phyloP scores from a whole-genome alignment of 441 rosid species.

The Jatropha podagrica region DNA sequence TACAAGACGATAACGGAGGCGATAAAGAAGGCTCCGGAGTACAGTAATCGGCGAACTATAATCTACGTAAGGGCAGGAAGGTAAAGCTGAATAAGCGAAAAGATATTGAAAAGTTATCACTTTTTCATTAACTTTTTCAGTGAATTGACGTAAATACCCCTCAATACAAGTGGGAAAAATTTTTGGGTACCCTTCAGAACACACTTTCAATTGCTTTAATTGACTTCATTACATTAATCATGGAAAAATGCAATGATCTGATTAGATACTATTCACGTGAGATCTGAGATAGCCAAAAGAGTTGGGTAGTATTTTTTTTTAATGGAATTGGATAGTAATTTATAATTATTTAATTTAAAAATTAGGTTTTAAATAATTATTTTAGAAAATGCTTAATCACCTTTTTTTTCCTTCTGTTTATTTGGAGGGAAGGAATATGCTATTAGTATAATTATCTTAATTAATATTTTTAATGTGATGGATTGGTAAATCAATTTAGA shows the following conservation, averaged over 20 bases:
- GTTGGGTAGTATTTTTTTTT: no score
- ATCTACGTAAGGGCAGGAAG: conserved; percentile 88
- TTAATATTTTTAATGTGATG: no score
- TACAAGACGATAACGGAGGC: conserved; percentile 73
- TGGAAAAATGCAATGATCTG: not conserved
- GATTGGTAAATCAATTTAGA: no score
- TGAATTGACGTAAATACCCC: conserved; percentile 16
- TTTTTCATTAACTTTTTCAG: not conserved
- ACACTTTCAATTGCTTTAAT: not conserved
- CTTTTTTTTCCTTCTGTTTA: no score
- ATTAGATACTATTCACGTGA: not conserved
- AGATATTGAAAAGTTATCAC: not conserved
- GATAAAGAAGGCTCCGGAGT: conserved; percentile 78
- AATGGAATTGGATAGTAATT: no score
- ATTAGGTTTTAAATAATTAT: no score
- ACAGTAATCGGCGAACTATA: conserved; percentile 57
- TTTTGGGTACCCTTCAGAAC: not conserved
- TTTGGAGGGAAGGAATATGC: no score
- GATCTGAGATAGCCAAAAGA: not conserved
- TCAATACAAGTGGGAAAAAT: not conserved
- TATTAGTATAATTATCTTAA: no score
- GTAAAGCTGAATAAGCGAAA: conserved; percentile 33
- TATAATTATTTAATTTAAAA: no score
- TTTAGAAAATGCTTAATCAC: no score
- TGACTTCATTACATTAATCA: not conserved